A percentile compares a stretch with the other conserved stretches of the same genome.
Evolutionary conservation across 305 asterid species (phyloP).

Genomic region (Fraxinus ornus): DNA sequence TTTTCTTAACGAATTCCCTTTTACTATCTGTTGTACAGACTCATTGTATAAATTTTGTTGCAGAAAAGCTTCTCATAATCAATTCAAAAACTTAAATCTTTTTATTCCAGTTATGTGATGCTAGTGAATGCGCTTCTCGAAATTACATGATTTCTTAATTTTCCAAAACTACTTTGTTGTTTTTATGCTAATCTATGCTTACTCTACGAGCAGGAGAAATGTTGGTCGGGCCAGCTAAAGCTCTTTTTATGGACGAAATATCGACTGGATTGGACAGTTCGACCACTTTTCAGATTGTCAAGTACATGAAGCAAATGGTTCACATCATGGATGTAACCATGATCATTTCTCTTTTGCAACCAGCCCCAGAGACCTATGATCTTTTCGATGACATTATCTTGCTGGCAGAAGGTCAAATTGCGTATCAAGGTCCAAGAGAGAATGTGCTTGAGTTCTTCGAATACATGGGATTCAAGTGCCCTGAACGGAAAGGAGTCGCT

Average conservation of each 20-base stretch:
- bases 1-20: not conserved
- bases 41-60: not conserved
- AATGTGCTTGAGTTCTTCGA: constrained; percentile 41
- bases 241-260: constrained; percentile 54
- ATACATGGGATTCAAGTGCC: constrained; percentile 51
- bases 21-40: not conserved
- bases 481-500: constrained; percentile 52
- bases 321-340: constrained; percentile 42
- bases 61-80: not conserved
- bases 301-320: constrained; percentile 46
- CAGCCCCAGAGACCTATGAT: constrained; percentile 55
- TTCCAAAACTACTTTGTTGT: not conserved
- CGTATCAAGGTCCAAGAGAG: constrained; percentile 57
- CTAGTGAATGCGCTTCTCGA: not conserved
- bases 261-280: constrained; percentile 64
- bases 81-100: not conserved
- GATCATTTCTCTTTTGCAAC: constrained; percentile 53
- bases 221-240: constrained; percentile 57
- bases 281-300: constrained; percentile 55
- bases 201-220: constrained; percentile 42
- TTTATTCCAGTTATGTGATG: not conserved
- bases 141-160: not conserved
- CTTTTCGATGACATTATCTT: constrained; percentile 51
- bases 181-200: not conserved
- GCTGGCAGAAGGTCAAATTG: constrained; percentile 46